Evolutionary conservation across 2,329 filamentous ascomycete species (phyloP).

Genomic region (Stemphylium beticola): DNA sequence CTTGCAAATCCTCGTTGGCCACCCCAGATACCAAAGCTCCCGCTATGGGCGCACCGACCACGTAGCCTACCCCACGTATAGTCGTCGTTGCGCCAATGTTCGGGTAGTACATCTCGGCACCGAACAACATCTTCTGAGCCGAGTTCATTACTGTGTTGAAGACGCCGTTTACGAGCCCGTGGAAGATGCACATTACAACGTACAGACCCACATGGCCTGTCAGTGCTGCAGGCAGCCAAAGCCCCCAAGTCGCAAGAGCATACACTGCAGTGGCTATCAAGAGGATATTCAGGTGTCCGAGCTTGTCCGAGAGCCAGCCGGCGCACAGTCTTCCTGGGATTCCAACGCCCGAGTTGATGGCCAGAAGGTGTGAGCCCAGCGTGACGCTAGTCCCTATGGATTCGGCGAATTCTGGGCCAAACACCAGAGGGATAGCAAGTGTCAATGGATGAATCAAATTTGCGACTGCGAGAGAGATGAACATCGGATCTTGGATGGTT

Average conservation of each 20-base stretch:
- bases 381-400: conserved; percentile 51
- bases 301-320: conserved; percentile 55
- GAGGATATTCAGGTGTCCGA: conserved; percentile 58
- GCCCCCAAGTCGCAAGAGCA: conserved; percentile 19
- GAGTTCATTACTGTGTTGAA: conserved; percentile 28
- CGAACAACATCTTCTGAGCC: conserved; percentile 27
- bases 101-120: conserved; percentile 29
- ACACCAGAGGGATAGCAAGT: conserved; percentile 56
- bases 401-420: conserved; percentile 57
- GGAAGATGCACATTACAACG: conserved; percentile 26
- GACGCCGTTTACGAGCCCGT: conserved; percentile 26
- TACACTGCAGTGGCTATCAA: conserved; percentile 43
- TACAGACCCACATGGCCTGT: conserved; percentile 17
- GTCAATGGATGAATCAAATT: conserved; percentile 51
- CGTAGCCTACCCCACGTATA: conserved; percentile 27
- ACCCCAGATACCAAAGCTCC: conserved; percentile 23
- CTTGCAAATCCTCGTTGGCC: conserved; percentile 13
- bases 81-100: conserved; percentile 27
- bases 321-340: conserved; percentile 53
- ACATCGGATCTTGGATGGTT: conserved; percentile 49
- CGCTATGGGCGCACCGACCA: conserved; percentile 28
- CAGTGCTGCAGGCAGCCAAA: conserved; percentile 28
- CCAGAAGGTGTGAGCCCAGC: conserved; percentile 54
- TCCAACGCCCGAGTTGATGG: conserved; percentile 56
- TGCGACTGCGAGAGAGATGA: conserved; percentile 52